phyloP scores from a whole-genome alignment of 768 basidiomycete species.

The Pisolithus marmoratus region DNA sequence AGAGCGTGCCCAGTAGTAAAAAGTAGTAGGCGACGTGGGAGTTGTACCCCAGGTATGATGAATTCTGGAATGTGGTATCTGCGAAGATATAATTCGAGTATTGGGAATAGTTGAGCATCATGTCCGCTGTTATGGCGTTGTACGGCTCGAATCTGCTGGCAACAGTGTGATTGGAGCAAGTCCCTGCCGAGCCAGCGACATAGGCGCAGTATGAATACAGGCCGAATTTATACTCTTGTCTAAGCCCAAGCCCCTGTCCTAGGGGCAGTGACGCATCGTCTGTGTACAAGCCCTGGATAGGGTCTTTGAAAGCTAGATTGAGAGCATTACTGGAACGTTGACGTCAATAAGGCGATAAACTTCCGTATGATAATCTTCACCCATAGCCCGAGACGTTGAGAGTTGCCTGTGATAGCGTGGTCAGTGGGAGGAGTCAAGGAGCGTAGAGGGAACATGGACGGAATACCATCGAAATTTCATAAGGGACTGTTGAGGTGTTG shows the following conservation, averaged over 20 bases:
- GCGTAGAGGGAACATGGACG: conserved; percentile 3
- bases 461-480: conserved; percentile 66
- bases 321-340: conserved; percentile 42
- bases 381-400: conserved; percentile 69
- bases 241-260: conserved; percentile 48
- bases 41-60: conserved; percentile 54
- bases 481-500: conserved; percentile 68
- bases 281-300: conserved; percentile 62
- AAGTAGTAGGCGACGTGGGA: conserved; percentile 73
- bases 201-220: conserved; percentile 78
- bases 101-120: conserved; percentile 55
- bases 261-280: conserved; percentile 59
- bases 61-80: conserved; percentile 51
- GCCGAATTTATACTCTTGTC: conserved; percentile 73
- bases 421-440: conserved; percentile 7
- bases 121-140: conserved; percentile 58
- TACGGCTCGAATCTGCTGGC: conserved; percentile 64
- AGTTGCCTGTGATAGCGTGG: conserved; percentile 41
- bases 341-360: neutral
- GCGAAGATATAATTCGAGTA: conserved; percentile 50
- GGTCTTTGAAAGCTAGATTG: conserved; percentile 44
- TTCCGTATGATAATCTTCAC: conserved; percentile 33
- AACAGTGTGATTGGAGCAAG: conserved; percentile 56
- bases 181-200: conserved; percentile 51
- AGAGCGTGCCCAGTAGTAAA: conserved; percentile 66